Conservation (phyloP, 2,329 filamentous ascomycete species). For the Teratosphaeria nubilosa region DNA sequence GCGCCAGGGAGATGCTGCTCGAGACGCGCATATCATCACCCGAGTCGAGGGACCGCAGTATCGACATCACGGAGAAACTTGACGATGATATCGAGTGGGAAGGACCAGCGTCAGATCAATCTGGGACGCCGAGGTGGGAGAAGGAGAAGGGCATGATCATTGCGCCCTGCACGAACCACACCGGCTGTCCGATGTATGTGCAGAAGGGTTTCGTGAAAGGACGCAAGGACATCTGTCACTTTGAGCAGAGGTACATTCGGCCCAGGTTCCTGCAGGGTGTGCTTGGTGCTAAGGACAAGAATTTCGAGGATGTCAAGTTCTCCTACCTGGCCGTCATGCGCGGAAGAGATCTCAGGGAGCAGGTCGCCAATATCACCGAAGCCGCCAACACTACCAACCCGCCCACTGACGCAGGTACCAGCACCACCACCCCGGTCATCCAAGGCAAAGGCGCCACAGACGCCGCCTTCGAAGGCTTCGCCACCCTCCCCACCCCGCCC, state of each 20-base stretch:
- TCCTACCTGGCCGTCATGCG: slow-evolving; percentile 81
- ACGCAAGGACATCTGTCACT: slow-evolving; percentile 84
- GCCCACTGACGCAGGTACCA: neutral
- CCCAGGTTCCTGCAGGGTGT: slow-evolving; percentile 73
- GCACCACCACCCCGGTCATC: neutral
- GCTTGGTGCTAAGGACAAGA: slow-evolving; percentile 56
- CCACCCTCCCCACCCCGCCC: slow-evolving; percentile 19
- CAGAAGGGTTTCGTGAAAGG: slow-evolving; percentile 58
- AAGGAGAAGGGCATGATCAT: slow-evolving; percentile 56
- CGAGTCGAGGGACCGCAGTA: slow-evolving; percentile 32
- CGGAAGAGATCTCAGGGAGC: slow-evolving; percentile 50
- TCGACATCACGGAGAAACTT: slow-evolving; percentile 2
- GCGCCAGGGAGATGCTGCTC: slow-evolving; percentile 69
- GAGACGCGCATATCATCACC: slow-evolving; percentile 63
- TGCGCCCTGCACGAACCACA: slow-evolving; percentile 73
- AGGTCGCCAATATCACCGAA: neutral
- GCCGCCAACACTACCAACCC: neutral
- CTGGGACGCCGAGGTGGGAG: slow-evolving; percentile 1
- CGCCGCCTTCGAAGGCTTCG: slow-evolving; percentile 64
- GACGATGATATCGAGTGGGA: slow-evolving; percentile 5
- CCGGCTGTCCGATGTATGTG: slow-evolving; percentile 75
- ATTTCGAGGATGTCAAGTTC: slow-evolving; percentile 84
- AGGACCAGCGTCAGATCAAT: slow-evolving; percentile 1
- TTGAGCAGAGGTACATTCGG: slow-evolving; percentile 77
- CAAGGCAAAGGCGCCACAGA: slow-evolving; percentile 41